phyloP scores from a whole-genome alignment of 805 yeast genomes.

The Pichia heedii region DNA sequence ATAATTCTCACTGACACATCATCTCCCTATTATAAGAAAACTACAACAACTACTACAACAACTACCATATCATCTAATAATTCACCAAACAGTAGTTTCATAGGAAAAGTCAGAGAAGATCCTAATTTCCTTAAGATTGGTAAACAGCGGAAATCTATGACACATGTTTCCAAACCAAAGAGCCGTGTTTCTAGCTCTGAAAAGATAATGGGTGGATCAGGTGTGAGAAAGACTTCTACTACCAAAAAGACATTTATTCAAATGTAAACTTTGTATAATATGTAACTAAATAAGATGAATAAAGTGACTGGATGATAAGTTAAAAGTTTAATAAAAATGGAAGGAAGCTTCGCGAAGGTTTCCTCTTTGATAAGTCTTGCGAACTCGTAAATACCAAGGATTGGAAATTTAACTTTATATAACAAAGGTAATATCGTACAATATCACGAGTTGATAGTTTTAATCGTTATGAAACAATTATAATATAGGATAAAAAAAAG shows the following conservation, averaged over 20 bases:
- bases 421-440: too few relatives aligned
- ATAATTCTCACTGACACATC: slow-evolving; percentile 24
- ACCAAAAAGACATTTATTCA: slow-evolving; percentile 8
- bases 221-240: slow-evolving; percentile 29
- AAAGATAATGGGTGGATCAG: slow-evolving; percentile 27
- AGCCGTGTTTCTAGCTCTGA: slow-evolving; percentile 23
- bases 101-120: slow-evolving; percentile 13
- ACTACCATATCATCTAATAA: slow-evolving; percentile 30
- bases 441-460: too few relatives aligned
- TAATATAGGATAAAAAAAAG: too few relatives aligned
- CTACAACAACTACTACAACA: slow-evolving; percentile 43
- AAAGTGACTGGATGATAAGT: background rate
- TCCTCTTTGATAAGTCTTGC: too few relatives aligned
- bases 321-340: background rate
- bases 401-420: too few relatives aligned
- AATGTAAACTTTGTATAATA: slow-evolving; percentile 3
- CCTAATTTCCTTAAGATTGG: slow-evolving; percentile 11
- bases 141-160: slow-evolving; percentile 23
- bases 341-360: slow-evolving; percentile 4
- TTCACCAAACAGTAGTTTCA: slow-evolving; percentile 13
- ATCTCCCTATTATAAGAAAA: slow-evolving; percentile 33
- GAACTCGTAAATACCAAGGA: too few relatives aligned
- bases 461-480: too few relatives aligned
- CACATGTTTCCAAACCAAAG: slow-evolving; percentile 14
- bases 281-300: background rate